Percentiles rank a stretch among this genome's conserved stretches.
phyloP scores from a whole-genome alignment of 352 stramenopile genomes.

The Phytophthora rubi region DNA sequence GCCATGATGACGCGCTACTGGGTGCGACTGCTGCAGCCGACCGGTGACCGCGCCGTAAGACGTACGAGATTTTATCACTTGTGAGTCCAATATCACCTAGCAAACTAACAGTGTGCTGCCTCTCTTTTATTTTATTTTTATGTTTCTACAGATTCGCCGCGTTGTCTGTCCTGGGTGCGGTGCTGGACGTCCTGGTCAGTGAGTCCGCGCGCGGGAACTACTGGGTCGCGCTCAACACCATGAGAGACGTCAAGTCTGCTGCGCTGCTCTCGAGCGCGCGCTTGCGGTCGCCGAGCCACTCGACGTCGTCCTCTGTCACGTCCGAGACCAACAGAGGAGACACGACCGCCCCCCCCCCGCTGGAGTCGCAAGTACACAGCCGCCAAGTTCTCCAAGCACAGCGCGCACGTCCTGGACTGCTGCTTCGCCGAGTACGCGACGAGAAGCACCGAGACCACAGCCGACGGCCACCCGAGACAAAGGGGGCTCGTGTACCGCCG shows the following conservation, averaged over 20 bases:
- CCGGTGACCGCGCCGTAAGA: too few relatives aligned
- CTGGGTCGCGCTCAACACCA: conserved; percentile 76
- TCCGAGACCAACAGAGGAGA: conserved; percentile 34
- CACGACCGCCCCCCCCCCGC: conserved; percentile 52
- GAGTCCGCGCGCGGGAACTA: conserved; percentile 70
- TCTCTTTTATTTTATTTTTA: too few relatives aligned
- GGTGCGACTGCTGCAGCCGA: too few relatives aligned
- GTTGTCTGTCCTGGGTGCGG: background rate
- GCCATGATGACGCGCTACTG: too few relatives aligned
- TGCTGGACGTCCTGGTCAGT: conserved; percentile 62
- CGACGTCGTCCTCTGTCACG: conserved; percentile 38
- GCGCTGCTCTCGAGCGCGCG: conserved; percentile 53
- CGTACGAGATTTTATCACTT: too few relatives aligned
- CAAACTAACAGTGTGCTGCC: too few relatives aligned
- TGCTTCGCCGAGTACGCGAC: conserved; percentile 73
- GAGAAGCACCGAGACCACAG: conserved; percentile 36
- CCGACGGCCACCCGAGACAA: conserved; percentile 30
- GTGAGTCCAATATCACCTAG: too few relatives aligned
- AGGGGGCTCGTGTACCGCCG: conserved; percentile 76
- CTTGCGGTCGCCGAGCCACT: conserved; percentile 35
- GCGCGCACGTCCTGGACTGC: conserved; percentile 55
- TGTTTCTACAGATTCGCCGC: too few relatives aligned
- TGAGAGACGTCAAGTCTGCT: conserved; percentile 60
- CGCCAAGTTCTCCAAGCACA: conserved; percentile 66
- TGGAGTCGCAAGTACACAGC: conserved; percentile 76